Conservation (phyloP, 257 asterid genomes). For the Rhazya stricta region DNA sequence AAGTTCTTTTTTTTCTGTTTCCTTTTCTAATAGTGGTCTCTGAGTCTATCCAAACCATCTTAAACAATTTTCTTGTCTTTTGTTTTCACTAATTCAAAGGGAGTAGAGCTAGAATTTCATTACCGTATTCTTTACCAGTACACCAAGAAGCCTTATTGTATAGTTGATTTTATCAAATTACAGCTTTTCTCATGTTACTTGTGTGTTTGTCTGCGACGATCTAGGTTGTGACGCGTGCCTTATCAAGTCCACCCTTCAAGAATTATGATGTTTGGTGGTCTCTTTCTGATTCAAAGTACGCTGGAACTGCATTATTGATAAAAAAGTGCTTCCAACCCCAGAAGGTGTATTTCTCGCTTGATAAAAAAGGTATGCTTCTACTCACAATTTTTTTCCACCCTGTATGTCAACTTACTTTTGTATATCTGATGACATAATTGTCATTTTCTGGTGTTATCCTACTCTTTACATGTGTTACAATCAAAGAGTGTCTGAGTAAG, state of each 20-base stretch:
- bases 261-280: constrained; percentile 92
- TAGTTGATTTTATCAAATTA: neutral
- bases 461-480: neutral
- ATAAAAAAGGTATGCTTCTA: constrained; percentile 52
- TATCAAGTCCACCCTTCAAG: constrained; percentile 62
- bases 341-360: constrained; percentile 76
- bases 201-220: constrained; percentile 14
- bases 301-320: constrained; percentile 82
- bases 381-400: neutral
- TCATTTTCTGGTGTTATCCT: neutral
- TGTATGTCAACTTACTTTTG: neutral
- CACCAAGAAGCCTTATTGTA: neutral
- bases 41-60: neutral
- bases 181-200: neutral
- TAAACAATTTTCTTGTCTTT: neutral
- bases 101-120: neutral
- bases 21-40: neutral
- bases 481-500: neutral
- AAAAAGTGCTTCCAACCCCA: constrained; percentile 72
- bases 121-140: no score
- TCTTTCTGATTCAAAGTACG: constrained; percentile 87
- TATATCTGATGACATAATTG: neutral
- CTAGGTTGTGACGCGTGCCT: constrained; percentile 76
- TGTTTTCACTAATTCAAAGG: neutral
- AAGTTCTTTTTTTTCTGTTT: neutral